Evolutionary conservation across 257 asterid genomes (phyloP), one percentile per base, ranked within the genome.

Genomic region (Mitragyna speciosa): DNA sequence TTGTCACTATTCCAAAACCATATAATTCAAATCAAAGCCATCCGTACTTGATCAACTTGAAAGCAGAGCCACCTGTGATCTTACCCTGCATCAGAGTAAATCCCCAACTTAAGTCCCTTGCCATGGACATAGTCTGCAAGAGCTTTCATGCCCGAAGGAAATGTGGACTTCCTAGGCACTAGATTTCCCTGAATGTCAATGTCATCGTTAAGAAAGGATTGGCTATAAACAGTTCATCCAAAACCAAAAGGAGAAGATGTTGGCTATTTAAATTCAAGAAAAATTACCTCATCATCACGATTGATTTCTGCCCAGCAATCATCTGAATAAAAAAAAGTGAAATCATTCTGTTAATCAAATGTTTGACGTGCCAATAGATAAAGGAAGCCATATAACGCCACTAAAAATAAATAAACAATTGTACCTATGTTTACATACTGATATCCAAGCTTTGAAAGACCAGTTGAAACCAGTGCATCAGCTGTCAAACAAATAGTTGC

Each of bases 111-210:
- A 71, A 95, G 99, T 33, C 98, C 97, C 89, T 89, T 95, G 89
- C 90, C 84, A 76, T 95, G 98, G 54, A 95, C 97, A 76, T 93
- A 95, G 76, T 93, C 96, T 1, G 99, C 96, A 76, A 95, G 82
- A 65, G 97, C 98, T 88, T 95, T 93, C 7, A 95, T 92, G 28
- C 99, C 99, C 24, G 97, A 92, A n/a, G 99, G 99, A 76, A 93
- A 95, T 70, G 95, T 93, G 45, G 89, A 80, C 0, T 90, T 93
- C 76, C 86, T 93, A 11, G 99, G 88, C 78, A 90, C 95, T 33
- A 95, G 84, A 83, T 69, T 70, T 76, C 97, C 99, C 99, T 95
- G 91, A 82, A 85, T 76, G 30, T 59, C 36, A 64, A 58, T 28
- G 22, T 43, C 4, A 33, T 20, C 41, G 63, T 33, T 5, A 39